phyloP scores from a whole-genome alignment of 108 stramenopile species.

The Phaeodactylum tricornutum region DNA sequence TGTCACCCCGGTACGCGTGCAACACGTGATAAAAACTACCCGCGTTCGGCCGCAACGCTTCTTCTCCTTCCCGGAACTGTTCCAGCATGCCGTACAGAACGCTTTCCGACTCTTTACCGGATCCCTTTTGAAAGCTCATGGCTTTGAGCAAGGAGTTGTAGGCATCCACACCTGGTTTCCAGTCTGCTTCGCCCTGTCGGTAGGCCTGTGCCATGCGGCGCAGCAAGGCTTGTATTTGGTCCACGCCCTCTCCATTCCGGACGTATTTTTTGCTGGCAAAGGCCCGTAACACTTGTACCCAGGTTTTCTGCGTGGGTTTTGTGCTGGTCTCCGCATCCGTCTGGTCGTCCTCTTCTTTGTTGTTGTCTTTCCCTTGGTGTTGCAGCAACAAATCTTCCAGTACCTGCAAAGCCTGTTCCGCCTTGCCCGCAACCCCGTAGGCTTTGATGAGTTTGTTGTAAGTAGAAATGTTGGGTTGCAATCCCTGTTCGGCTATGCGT shows the following conservation, averaged over 20 bases:
- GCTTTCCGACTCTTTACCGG: slow-evolving; percentile 22
- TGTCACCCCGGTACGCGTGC: slow-evolving; percentile 6
- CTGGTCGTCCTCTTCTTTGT: neutral
- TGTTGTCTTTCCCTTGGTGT: neutral
- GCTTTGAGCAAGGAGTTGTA: slow-evolving; percentile 29
- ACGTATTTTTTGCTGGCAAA: slow-evolving; percentile 2
- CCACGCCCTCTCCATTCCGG: neutral
- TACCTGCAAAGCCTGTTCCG: slow-evolving; percentile 16
- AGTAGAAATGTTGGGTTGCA: slow-evolving; percentile 6
- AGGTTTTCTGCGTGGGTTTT: slow-evolving; percentile 25
- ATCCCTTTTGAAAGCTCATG: slow-evolving; percentile 1
- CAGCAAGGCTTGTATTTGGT: slow-evolving; percentile 14
- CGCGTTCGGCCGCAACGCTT: slow-evolving; percentile 35
- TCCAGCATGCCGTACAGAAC: slow-evolving; percentile 37
- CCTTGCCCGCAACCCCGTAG: slow-evolving; percentile 14
- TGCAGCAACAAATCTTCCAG: slow-evolving; percentile 14
- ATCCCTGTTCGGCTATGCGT: slow-evolving; percentile 5
- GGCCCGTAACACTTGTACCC: slow-evolving; percentile 33
- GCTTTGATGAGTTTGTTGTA: slow-evolving; percentile 36
- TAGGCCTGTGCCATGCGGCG: slow-evolving; percentile 16
- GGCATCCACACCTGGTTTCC: slow-evolving; percentile 18
- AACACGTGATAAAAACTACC: slow-evolving; percentile 22
- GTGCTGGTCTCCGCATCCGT: neutral
- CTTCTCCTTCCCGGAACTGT: slow-evolving; percentile 30
- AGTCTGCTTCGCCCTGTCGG: slow-evolving; percentile 11